Percentiles rank a stretch among this genome's conserved stretches.
Evolutionary conservation across 805 yeast genomes (phyloP).

Genomic region (Barnettozyma californica): DNA sequence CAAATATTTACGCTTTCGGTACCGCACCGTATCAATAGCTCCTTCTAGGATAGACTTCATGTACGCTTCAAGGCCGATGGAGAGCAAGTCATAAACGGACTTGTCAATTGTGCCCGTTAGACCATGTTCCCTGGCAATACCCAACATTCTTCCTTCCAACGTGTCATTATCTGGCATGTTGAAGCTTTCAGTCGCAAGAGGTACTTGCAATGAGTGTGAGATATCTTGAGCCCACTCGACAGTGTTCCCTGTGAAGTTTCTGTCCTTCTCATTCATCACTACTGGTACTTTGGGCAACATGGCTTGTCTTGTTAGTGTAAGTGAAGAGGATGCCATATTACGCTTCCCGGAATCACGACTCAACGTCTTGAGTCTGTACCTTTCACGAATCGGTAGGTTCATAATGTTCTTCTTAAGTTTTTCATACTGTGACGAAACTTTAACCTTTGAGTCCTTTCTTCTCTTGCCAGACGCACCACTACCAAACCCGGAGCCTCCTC

Average conservation of each 20-base stretch:
- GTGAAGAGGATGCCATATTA: constrained; percentile 63
- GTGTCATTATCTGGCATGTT: constrained; percentile 79
- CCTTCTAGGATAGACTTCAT: constrained; percentile 68
- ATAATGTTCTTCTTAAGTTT: constrained; percentile 79
- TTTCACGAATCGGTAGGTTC: constrained; percentile 78
- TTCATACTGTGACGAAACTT: constrained; percentile 69
- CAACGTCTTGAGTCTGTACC: constrained; percentile 78
- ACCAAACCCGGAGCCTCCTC: constrained; percentile 41
- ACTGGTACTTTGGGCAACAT: constrained; percentile 76
- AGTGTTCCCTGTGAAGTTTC: constrained; percentile 34
- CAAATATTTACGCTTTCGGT: constrained; percentile 44
- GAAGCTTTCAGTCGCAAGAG: constrained; percentile 68
- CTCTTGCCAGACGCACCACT: constrained; percentile 42
- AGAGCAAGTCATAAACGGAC: constrained; percentile 71
- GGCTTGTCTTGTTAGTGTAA: constrained; percentile 60
- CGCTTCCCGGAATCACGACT: constrained; percentile 79
- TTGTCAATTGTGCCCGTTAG: constrained; percentile 73
- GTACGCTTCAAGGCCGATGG: constrained; percentile 79
- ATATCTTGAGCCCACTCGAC: constrained; percentile 92
- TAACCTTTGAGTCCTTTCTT: constrained; percentile 41
- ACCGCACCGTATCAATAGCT: constrained; percentile 66
- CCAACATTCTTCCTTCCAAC: constrained; percentile 63
- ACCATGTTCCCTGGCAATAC: constrained; percentile 87
- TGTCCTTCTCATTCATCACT: constrained; percentile 33
- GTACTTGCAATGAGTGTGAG: constrained; percentile 76